Conservation (phyloP, 352 stramenopile genomes). For the Phytophthora melonis region DNA sequence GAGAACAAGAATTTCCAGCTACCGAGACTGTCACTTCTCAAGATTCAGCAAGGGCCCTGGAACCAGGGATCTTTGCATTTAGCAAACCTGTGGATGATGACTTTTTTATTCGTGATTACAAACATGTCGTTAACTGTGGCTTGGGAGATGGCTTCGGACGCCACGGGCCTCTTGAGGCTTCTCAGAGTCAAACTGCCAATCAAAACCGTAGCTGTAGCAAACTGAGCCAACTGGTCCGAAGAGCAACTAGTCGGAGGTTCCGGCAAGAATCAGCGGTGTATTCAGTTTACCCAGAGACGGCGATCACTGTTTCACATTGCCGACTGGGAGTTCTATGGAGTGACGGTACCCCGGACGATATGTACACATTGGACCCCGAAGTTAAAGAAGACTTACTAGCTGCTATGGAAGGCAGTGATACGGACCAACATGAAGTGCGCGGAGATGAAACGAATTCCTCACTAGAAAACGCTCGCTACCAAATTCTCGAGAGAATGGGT, state of each 20-base stretch:
- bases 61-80: constrained; percentile 15
- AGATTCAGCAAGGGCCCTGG: background rate
- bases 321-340: constrained; percentile 40
- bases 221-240: constrained; percentile 9
- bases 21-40: background rate
- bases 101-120: constrained; percentile 19
- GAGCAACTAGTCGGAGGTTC: constrained; percentile 3
- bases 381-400: background rate
- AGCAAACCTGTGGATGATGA: constrained; percentile 17
- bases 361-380: constrained; percentile 3
- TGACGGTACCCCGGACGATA: background rate
- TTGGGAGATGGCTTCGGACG: constrained; percentile 25
- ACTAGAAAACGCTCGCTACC: background rate
- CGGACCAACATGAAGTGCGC: background rate
- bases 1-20: constrained; percentile 1
- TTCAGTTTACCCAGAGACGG: constrained; percentile 37
- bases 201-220: constrained; percentile 9
- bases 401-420: background rate
- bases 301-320: constrained; percentile 51
- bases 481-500: constrained; percentile 19
- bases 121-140: constrained; percentile 8
- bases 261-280: constrained; percentile 11
- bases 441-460: background rate
- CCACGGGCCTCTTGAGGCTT: constrained; percentile 7
- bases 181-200: background rate